Evolutionary conservation across 2,329 filamentous ascomycete genomes (phyloP), one percentile per base, ranked within the genome.

Genomic region (Chaetothyriales sp.): DNA sequence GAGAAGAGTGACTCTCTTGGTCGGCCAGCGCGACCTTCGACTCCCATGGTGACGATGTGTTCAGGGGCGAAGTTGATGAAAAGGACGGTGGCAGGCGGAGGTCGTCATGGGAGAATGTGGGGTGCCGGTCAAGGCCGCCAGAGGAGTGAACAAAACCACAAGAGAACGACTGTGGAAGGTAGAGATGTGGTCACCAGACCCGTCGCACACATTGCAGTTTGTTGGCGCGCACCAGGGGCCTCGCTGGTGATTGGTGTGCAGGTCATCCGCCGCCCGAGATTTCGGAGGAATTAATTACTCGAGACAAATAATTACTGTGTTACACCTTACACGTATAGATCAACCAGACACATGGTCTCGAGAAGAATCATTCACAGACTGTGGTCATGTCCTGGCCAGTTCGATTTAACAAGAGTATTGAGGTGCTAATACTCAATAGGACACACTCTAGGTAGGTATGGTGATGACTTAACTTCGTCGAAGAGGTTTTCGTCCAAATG

Each of bases 1-100:
- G 61, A 60, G 46, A 60, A 50, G 47, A 62, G 65, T 57, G 63
- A 62, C 59, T 65, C 62, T 43, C 62, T 63, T 26, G 56, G 55
- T 49, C 36, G 26, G 22, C 46, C 47, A 39, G 49, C 54, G 49
- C 42, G 22, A 36, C 51, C 51, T 48, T 57, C 55, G 18, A 48
- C 43, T 2, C 49, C 51, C 55, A 57, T 57, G 43, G 18, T 9
- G 47, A 9, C 20, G 47, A 42, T 18, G 12, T 15, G 47, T 49
- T 18, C 12, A 5, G 9, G 18, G 32, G 32, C 10, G 32, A 39
- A 15, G 32, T 39, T 1, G 22, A n/a, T 52, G 18, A 22, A 48
- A 19, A 19, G 42, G 19, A 42, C 22, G 10, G 47, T 22, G 32
- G 18, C 46, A 19, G 32, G 18, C 46, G 12, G 20, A 39, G 20